Conservation (phyloP, 257 asterid genomes). For the Scutellaria baicalensis region DNA sequence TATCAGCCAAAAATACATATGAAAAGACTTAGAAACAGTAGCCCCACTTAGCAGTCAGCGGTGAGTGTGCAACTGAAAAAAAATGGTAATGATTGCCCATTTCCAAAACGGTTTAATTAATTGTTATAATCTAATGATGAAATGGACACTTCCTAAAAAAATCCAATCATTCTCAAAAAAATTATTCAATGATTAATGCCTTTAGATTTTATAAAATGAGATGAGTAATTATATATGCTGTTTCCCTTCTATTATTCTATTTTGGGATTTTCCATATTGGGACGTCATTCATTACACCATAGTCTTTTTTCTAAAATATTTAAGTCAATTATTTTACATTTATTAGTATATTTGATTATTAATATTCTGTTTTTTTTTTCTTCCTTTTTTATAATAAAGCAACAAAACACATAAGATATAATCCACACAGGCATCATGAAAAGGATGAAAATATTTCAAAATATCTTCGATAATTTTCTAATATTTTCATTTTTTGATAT, state of each 20-base stretch:
- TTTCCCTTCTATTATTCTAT: not conserved
- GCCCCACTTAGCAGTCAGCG: conserved; percentile 16
- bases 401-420: no score
- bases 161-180: conserved; percentile 39
- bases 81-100: conserved; percentile 7
- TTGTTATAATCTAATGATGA: conserved; percentile 14
- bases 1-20: conserved; percentile 4
- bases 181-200: conserved; percentile 22
- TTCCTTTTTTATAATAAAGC: no score
- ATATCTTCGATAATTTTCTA: no score
- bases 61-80: conserved; percentile 13
- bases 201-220: not conserved
- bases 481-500: no score
- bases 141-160: conserved; percentile 20
- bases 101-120: not conserved
- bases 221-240: conserved; percentile 5
- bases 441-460: no score
- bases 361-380: not conserved
- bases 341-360: not conserved
- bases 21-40: not conserved
- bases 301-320: no score
- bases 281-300: conserved; percentile 14
- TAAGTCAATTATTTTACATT: no score
- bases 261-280: conserved; percentile 1
- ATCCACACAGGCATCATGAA: no score